phyloP scores from a whole-genome alignment of 169 alveolate species.

The Eimeria maxima region DNA sequence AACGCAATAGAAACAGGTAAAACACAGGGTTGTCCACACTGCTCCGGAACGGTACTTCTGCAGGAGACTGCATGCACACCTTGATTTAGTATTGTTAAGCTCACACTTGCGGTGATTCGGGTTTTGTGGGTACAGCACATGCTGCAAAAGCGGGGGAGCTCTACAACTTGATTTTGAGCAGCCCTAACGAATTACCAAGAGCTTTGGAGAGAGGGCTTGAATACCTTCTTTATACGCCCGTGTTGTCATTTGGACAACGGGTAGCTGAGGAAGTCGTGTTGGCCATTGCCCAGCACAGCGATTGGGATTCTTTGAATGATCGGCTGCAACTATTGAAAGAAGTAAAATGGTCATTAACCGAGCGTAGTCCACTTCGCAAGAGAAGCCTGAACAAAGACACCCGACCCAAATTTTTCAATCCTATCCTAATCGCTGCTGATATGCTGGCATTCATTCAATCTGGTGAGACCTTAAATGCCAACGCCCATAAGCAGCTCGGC shows the following conservation, averaged over 20 bases:
- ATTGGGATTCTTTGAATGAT: slow-evolving; percentile 20
- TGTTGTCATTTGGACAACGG: slow-evolving; percentile 9
- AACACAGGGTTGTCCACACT: too few species aligned
- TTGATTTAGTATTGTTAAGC: not conserved
- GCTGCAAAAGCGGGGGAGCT: slow-evolving; percentile 7
- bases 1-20: slow-evolving; percentile 43
- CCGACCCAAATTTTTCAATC: slow-evolving; percentile 53
- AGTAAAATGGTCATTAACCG: not conserved
- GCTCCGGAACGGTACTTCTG: not conserved
- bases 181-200: not conserved
- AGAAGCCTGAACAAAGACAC: not conserved
- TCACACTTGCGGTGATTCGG: not conserved
- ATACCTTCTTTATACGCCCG: slow-evolving; percentile 21
- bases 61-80: not conserved
- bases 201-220: slow-evolving; percentile 17
- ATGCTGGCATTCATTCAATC: not conserved
- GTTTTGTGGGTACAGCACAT: slow-evolving; percentile 10
- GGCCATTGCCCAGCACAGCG: slow-evolving; percentile 17
- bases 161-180: not conserved
- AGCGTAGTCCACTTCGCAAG: slow-evolving; percentile 19
- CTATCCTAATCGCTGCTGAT: not conserved
- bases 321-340: slow-evolving; percentile 15
- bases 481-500: not conserved
- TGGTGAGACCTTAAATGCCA: not conserved
- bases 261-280: slow-evolving; percentile 34